A percentile compares a stretch with the other conserved stretches of the same genome.
Evolutionary conservation across 2,329 filamentous ascomycete species (phyloP).

Genomic region (Penicillium hordei): DNA sequence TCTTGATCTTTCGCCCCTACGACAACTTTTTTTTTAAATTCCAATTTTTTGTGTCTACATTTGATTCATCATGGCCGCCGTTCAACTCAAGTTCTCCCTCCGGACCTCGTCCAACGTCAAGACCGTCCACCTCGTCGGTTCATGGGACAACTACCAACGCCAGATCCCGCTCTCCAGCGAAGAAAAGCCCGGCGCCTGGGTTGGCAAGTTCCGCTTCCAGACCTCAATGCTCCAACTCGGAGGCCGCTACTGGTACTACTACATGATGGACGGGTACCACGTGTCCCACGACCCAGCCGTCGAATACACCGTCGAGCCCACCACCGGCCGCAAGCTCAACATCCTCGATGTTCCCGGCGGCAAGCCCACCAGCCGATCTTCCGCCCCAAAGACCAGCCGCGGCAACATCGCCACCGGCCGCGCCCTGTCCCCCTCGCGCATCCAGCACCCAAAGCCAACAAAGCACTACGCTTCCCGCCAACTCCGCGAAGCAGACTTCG

Average conservation of each 20-base stretch:
- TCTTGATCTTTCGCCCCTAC: conserved; percentile 24
- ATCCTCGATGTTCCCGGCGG: conserved; percentile 83
- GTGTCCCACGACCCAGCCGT: conserved; percentile 93
- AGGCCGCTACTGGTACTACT: conserved; percentile 99
- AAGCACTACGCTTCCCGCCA: conserved; percentile 83
- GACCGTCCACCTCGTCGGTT: conserved; percentile 94
- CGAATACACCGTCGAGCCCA: conserved; percentile 87
- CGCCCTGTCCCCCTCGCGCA: conserved; percentile 82
- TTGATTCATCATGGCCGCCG: conserved; percentile 67
- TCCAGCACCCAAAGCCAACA: conserved; percentile 85
- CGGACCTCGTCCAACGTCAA: conserved; percentile 95
- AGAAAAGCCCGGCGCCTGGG: conserved; percentile 86
- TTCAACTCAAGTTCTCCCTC: conserved; percentile 93
- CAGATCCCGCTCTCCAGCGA: conserved; percentile 95
- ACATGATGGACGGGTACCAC: conserved; percentile 99
- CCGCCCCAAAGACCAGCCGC: conserved; percentile 39
- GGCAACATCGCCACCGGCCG: conserved; percentile 82
- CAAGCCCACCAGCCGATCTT: conserved; percentile 40
- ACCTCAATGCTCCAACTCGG: conserved; percentile 80
- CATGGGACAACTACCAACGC: conserved; percentile 95
- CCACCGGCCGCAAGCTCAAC: conserved; percentile 94
- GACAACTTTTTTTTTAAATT: conserved; percentile 20
- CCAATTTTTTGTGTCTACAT: conserved; percentile 10
- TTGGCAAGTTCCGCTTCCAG: conserved; percentile 95
- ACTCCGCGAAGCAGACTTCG: conserved; percentile 80